Base-by-base conservation (phyloP, 2,329 filamentous ascomycete genomes). In the Alternaria solani region DNA sequence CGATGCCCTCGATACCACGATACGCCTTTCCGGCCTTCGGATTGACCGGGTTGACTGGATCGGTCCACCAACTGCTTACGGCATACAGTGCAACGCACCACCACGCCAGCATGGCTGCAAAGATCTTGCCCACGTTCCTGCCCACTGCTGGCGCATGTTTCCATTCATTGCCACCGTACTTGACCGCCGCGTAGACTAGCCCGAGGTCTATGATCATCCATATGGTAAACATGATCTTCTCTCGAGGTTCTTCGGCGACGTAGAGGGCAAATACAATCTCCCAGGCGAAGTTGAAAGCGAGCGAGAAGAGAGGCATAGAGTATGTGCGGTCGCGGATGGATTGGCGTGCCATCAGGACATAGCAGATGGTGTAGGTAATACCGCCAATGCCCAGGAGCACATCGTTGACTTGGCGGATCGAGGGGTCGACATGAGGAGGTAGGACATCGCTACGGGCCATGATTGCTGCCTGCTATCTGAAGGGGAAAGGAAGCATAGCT, bases 271-370 rank as follows among this genome's bases (percentile, higher is more conserved):
- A 84, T 55, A 86, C 75, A 3, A 84, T 70, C 67, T 86, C 84
- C 84, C 84, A 86, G 1, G 80, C 80, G 34, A 86, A 78, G 60
- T 87, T 86, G 67, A 82, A 67, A 14, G 80, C 79, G 9, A 86
- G 80, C 0, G 82, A 79, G 49, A 84, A 68, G 11, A 85, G 68
- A 0, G 84, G 84, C 73, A 85, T 83, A 36, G 83, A 79, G 63
- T 84, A 86, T 5, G 82, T 82, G 38, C 78, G 77, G 18, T 83
- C 83, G 51, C 71, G 72, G n/a, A 83, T 69, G 1, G 82, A 81
- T 55, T 82, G 80, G 2, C 74, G 78, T 12, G 79, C 75, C 76
- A 85, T 82, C 63, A 86, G 78, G 46, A 84, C 68, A 72, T 86
- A 86, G 52, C 64, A 52, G 39, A 62, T 46, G 6, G 67, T 72